Percentiles rank a stretch among this genome's conserved stretches.
phyloP scores from a whole-genome alignment of 495 filamentous ascomycete genomes.

The Tuber brumale region DNA sequence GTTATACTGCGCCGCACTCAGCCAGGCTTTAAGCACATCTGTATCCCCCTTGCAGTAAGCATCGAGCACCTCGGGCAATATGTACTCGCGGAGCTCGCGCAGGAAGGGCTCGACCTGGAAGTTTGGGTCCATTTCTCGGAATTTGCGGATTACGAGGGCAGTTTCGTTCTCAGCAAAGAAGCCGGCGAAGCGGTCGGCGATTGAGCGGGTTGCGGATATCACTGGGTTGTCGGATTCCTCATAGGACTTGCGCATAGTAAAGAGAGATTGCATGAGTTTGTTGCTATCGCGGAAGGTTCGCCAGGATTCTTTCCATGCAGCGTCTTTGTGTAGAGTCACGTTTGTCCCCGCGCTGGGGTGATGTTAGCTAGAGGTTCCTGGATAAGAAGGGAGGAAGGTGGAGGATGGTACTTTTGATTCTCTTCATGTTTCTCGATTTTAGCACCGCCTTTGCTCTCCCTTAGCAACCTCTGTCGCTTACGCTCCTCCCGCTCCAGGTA shows the following conservation, averaged over 20 bases:
- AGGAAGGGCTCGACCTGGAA: constrained; percentile 94
- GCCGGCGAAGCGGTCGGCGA: constrained; percentile 83
- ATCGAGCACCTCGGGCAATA: constrained; percentile 92
- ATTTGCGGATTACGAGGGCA: constrained; percentile 91
- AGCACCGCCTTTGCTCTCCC: constrained; percentile 57
- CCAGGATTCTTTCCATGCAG: constrained; percentile 94
- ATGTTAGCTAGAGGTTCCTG: constrained; percentile 87
- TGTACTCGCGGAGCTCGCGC: constrained; percentile 92
- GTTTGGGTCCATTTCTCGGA: constrained; percentile 89
- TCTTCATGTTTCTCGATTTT: constrained; percentile 58
- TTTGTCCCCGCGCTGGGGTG: constrained; percentile 82
- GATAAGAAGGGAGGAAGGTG: constrained; percentile 50
- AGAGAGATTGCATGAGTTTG: constrained; percentile 80
- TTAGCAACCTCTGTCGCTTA: constrained; percentile 62
- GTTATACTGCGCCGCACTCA: constrained; percentile 86
- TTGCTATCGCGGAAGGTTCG: constrained; percentile 80
- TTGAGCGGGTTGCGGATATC: constrained; percentile 83
- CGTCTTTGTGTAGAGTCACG: constrained; percentile 91
- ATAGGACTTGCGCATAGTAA: constrained; percentile 73
- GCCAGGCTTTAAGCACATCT: constrained; percentile 86
- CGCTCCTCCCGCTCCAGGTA: constrained; percentile 95
- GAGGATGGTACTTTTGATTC: constrained; percentile 68
- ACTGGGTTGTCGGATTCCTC: constrained; percentile 95
- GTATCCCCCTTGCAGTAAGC: constrained; percentile 95
- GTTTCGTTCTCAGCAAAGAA: constrained; percentile 99